Conservation (phyloP, 2,329 filamentous ascomycete genomes). For the Dothistroma pini region DNA sequence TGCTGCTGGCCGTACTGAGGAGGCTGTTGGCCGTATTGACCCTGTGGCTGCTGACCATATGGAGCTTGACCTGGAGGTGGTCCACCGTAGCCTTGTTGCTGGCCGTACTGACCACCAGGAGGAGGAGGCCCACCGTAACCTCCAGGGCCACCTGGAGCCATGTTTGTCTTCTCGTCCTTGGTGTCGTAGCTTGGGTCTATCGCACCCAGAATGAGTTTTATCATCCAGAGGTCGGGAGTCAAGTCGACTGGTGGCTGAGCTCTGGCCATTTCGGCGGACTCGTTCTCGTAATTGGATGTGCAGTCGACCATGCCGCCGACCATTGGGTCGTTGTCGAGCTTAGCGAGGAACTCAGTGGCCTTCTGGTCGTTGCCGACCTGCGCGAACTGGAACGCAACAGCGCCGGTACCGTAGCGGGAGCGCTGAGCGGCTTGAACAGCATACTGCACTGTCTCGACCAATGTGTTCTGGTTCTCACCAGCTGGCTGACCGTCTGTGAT, state of each 20-base stretch:
- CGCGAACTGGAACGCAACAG: conserved; percentile 65
- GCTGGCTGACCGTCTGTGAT: conserved; percentile 66
- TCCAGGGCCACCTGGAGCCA: conserved; percentile 30
- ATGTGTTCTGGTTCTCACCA: conserved; percentile 55
- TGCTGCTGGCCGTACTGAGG: conserved; percentile 25
- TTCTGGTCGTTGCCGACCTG: conserved; percentile 65
- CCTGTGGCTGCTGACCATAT: conserved; percentile 13
- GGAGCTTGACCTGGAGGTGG: conserved; percentile 17
- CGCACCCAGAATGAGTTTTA: conserved; percentile 64
- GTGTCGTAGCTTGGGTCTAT: conserved; percentile 64
- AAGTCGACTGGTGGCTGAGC: conserved; percentile 60
- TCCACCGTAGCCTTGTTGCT: conserved; percentile 27
- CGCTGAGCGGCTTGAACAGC: conserved; percentile 51
- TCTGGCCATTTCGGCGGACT: conserved; percentile 62
- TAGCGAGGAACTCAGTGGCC: conserved; percentile 60
- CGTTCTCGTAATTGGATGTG: conserved; percentile 66
- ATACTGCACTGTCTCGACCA: conserved; percentile 56
- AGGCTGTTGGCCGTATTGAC: conserved; percentile 20
- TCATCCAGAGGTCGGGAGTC: conserved; percentile 63
- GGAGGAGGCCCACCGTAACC: conserved; percentile 33
- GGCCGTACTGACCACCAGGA: conserved; percentile 34
- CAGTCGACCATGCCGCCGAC: conserved; percentile 63
- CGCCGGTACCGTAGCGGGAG: conserved; percentile 51
- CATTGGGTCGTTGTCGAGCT: conserved; percentile 60
- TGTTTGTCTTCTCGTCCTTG: conserved; percentile 56